A percentile compares a stretch with the other conserved stretches of the same genome.
phyloP scores from a whole-genome alignment of 768 basidiomycete species.

The Vishniacozyma victoriae region DNA sequence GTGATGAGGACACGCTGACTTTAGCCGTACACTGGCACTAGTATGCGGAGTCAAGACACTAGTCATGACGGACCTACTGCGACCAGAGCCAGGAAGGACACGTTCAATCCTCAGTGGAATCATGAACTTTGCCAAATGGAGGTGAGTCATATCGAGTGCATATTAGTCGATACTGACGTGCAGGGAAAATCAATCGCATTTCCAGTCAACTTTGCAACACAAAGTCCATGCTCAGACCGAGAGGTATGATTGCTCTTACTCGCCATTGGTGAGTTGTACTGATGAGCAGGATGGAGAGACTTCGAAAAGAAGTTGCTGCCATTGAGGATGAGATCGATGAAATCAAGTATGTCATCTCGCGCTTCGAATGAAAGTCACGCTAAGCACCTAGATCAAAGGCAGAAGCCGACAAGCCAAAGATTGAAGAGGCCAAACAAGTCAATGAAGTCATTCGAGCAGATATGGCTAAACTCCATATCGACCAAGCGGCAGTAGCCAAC shows the following conservation, averaged over 20 bases:
- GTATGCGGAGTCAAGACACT: conserved; percentile 53
- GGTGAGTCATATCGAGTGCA: conserved; percentile 51
- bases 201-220: conserved; percentile 52
- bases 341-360: conserved; percentile 47
- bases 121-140: conserved; percentile 89
- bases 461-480: conserved; percentile 60
- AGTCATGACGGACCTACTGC: conserved; percentile 64
- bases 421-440: conserved; percentile 52
- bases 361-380: conserved; percentile 58
- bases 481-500: conserved; percentile 64
- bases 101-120: conserved; percentile 73
- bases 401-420: conserved; percentile 61
- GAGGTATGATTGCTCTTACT: conserved; percentile 16
- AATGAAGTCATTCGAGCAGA: conserved; percentile 65
- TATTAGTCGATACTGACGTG: background rate
- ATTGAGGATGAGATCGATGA: conserved; percentile 32
- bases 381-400: conserved; percentile 51
- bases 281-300: conserved; percentile 10
- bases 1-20: background rate
- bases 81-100: conserved; percentile 69
- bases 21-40: conserved; percentile 25
- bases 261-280: too few relatives aligned
- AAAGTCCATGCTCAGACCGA: conserved; percentile 26
- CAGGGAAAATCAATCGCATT: conserved; percentile 30
- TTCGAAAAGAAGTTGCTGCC: conserved; percentile 25